Base-by-base conservation (phyloP, 2,329 filamentous ascomycete genomes). In the Talaromyces sp. region DNA sequence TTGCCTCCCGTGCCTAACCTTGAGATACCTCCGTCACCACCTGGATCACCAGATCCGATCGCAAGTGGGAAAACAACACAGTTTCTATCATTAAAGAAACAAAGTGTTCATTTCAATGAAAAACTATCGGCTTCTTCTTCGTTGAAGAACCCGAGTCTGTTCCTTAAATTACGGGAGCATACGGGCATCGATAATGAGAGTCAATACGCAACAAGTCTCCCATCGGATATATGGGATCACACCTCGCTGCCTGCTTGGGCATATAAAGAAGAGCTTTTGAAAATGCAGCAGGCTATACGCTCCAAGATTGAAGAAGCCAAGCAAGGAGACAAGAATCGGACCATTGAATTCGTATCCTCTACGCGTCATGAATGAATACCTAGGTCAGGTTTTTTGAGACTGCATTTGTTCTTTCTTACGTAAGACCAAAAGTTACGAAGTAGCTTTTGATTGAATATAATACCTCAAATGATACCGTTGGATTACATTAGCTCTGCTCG, bases 31-130 rank as follows among this genome's bases (percentile, higher is more conserved):
- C 75, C 76, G 16, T 82, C 79, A 14, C 81, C 79, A 22, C 79
- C 80, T n/a, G 79, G 78, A 33, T 81, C 79, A 45, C 78, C 80
- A 5, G 69, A 79, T 58, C 74, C 77, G 31, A 74, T 71, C 5
- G 70, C 82, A 2, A 85, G 84, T 19, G 81, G 82, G 67, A 88
- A 88, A 69, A 85, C 88, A 70, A 78, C 80, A 57, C 83, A 84
- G 68, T 89, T 89, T 67, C 79, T 89, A 3, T 81, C 83, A 24
- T 76, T 89, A 41, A 89, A 89, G 73, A 83, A 83, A 70, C 83
- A 87, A 72, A 85, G 84, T 2, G 77, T 86, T 24, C 87, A 89
- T 73, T 89, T 89, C 77, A 88, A 89, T 68, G 80, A 85, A 68
- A 85, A 87, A 62, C 75, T 89, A 14, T 82, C 84, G 61, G 78